These are phyloP conservation scores for Luffa acutangula DNA, from an alignment of 306 rosid species.

Conservation along the genomic window DNA sequence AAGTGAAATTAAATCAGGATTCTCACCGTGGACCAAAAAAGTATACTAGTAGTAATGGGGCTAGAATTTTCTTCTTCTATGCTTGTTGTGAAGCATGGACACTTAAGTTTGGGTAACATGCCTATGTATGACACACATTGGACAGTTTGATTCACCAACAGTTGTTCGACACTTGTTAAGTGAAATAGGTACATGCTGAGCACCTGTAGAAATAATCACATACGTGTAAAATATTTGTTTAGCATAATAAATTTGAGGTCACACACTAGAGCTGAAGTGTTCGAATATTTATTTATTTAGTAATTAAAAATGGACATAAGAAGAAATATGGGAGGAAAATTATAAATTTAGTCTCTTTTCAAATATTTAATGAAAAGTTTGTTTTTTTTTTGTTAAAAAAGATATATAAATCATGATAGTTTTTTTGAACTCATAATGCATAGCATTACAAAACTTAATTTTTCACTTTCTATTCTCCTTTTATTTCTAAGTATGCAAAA, in stretches of 20 bases:
- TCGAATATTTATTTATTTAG: neutral
- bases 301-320: neutral
- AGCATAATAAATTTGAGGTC: neutral
- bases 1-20: neutral
- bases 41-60: neutral
- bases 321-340: neutral
- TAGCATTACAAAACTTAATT: neutral
- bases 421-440: neutral
- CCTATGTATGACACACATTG: neutral
- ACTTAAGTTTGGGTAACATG: neutral
- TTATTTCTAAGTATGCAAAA: neutral
- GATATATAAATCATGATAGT: neutral
- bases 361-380: too few relatives aligned
- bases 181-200: neutral
- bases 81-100: neutral
- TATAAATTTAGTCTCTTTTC: neutral
- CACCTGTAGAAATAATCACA: neutral
- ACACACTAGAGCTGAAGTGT: neutral
- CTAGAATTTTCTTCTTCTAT: neutral
- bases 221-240: neutral
- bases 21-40: neutral
- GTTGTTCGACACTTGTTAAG: neutral
- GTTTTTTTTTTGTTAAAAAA: too few relatives aligned
- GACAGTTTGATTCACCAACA: neutral
- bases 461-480: neutral